Conservation (phyloP, 108 stramenopile genomes). For the Hondaea fermentalgiana region DNA sequence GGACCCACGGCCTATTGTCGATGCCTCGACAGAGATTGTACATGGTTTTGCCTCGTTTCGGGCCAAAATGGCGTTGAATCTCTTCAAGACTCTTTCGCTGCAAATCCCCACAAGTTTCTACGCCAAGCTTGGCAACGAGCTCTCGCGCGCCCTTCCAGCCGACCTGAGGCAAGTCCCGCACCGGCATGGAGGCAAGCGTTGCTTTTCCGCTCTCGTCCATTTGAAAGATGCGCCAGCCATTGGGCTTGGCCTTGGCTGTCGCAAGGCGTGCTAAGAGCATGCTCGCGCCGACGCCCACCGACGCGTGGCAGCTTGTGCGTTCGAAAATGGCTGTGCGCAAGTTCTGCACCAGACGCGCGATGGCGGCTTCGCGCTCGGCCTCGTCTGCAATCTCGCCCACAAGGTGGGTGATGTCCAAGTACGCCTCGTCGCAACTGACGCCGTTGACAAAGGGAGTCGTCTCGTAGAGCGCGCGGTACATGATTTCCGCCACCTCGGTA, state of each 20-base stretch:
- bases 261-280: constrained; percentile 46
- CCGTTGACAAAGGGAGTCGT: constrained; percentile 39
- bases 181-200: not conserved
- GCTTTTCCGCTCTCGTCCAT: not conserved
- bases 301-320: constrained; percentile 37
- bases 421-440: constrained; percentile 51
- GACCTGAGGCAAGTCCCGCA: not conserved
- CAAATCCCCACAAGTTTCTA: not conserved
- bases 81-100: not conserved
- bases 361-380: not conserved
- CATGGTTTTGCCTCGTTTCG: not conserved
- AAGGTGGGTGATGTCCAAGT: constrained; percentile 31
- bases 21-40: not conserved
- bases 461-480: constrained; percentile 37
- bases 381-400: not conserved
- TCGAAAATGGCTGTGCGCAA: constrained; percentile 27
- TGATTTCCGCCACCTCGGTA: constrained; percentile 25
- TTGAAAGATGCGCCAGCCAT: constrained; percentile 31
- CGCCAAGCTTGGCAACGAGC: not conserved
- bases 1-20: not conserved
- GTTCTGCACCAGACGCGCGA: not conserved
- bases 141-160: not conserved
- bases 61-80: not conserved
- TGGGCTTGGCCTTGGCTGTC: constrained; percentile 42
- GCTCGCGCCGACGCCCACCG: constrained; percentile 38